These are phyloP conservation scores for Sesbania bispinosa DNA, from an alignment of 306 rosid genomes.

Conservation along the genomic window DNA sequence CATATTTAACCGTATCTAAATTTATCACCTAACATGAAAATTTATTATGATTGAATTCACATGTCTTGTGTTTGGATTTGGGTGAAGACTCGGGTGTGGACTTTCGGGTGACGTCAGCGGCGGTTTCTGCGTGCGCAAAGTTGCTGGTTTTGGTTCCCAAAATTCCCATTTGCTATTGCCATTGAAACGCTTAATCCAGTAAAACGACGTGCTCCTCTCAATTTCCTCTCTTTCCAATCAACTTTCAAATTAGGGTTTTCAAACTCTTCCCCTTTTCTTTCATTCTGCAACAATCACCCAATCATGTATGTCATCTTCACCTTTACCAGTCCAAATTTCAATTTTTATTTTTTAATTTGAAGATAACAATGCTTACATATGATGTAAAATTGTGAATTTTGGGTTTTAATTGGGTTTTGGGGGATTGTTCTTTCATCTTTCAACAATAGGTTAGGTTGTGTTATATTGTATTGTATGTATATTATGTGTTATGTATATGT, in stretches of 20 bases:
- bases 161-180: neutral
- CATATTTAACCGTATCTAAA: too few relatives aligned
- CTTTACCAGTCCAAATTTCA: slow-evolving; percentile 7
- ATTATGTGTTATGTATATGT: neutral
- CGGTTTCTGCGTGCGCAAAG: slow-evolving; percentile 35
- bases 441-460: neutral
- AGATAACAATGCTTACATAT: neutral
- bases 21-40: too few relatives aligned
- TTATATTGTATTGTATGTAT: neutral
- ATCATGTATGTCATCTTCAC: neutral
- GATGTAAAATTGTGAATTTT: neutral
- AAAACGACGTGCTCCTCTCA: neutral
- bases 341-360: neutral
- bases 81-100: neutral
- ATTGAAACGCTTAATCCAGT: neutral
- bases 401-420: slow-evolving; percentile 27
- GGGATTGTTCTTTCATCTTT: neutral
- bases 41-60: too few relatives aligned
- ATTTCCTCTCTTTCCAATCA: neutral
- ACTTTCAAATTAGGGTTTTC: slow-evolving; percentile 29
- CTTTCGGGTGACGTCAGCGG: slow-evolving; percentile 20
- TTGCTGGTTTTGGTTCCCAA: slow-evolving; percentile 26
- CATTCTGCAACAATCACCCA: neutral
- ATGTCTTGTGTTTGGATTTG: too few relatives aligned
- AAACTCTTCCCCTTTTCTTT: slow-evolving; percentile 11